These are phyloP conservation scores for Wickerhamiella infanticola DNA, from an alignment of 1,139 yeast genomes.

Conservation along the genomic window DNA sequence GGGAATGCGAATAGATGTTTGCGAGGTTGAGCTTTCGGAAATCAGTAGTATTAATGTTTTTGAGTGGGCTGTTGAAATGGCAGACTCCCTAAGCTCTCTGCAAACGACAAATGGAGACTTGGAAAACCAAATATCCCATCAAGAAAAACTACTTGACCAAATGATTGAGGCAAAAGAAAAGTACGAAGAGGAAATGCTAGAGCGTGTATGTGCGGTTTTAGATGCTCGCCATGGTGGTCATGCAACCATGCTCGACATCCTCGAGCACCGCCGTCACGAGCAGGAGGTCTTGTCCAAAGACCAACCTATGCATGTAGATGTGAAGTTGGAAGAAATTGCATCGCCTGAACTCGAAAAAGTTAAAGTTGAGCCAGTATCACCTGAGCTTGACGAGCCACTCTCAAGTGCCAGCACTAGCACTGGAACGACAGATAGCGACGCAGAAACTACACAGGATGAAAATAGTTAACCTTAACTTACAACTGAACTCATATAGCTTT, in stretches of 20 bases:
- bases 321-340: no score
- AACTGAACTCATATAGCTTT: no score
- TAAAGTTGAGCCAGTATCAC: no score
- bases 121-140: not conserved
- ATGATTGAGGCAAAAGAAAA: slow-evolving; percentile 12
- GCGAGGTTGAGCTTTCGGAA: not conserved
- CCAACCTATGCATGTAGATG: no score
- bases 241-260: not conserved
- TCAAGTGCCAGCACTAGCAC: no score
- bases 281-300: no score
- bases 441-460: no score
- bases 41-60: not conserved
- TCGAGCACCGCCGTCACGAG: not conserved
- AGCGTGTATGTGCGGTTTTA: slow-evolving; percentile 17
- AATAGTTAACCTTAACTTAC: no score
- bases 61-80: not conserved
- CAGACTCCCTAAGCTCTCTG: not conserved
- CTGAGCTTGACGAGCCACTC: no score
- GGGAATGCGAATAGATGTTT: not conserved
- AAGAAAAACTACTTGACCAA: slow-evolving; percentile 6
- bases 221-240: slow-evolving; percentile 14
- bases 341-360: no score
- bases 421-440: no score
- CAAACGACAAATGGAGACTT: not conserved
- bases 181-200: slow-evolving; percentile 15